Evolutionary conservation across 2,329 filamentous ascomycete genomes (phyloP).

Genomic region (Bipolaris gigantea): DNA sequence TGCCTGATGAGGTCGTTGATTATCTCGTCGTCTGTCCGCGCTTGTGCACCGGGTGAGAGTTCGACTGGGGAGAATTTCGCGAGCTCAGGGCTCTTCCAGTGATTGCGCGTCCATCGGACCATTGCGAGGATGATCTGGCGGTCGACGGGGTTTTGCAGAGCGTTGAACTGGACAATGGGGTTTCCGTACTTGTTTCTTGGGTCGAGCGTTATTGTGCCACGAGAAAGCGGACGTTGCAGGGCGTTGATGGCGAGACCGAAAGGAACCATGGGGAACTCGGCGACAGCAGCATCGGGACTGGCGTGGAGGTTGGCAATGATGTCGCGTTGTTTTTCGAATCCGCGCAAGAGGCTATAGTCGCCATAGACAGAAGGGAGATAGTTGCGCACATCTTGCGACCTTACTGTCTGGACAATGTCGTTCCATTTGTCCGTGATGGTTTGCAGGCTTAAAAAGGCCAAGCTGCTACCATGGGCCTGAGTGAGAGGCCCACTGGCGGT

Average conservation of each 20-base stretch:
- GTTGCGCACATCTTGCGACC: constrained; percentile 18
- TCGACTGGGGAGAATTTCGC: constrained; percentile 39
- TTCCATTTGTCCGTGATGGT: constrained; percentile 21
- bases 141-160: constrained; percentile 44
- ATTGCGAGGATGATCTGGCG: constrained; percentile 39
- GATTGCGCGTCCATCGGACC: constrained; percentile 41
- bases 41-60: constrained; percentile 26
- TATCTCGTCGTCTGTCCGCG: constrained; percentile 33
- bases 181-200: constrained; percentile 35
- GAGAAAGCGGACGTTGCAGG: constrained; percentile 30
- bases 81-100: constrained; percentile 39
- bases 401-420: constrained; percentile 23
- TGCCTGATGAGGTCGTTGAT: constrained; percentile 17
- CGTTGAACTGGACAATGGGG: constrained; percentile 41
- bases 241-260: constrained; percentile 28
- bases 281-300: constrained; percentile 32
- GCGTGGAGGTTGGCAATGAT: constrained; percentile 28
- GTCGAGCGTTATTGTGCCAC: constrained; percentile 45
- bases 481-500: constrained; percentile 34
- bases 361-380: constrained; percentile 25
- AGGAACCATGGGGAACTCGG: constrained; percentile 36
- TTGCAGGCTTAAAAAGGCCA: constrained; percentile 25
- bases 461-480: constrained; percentile 28
- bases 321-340: constrained; percentile 29
- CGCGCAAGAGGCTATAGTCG: constrained; percentile 21